Evolutionary conservation across 2,329 filamentous ascomycete species (phyloP).

Genomic region (Colletotrichum filicis): DNA sequence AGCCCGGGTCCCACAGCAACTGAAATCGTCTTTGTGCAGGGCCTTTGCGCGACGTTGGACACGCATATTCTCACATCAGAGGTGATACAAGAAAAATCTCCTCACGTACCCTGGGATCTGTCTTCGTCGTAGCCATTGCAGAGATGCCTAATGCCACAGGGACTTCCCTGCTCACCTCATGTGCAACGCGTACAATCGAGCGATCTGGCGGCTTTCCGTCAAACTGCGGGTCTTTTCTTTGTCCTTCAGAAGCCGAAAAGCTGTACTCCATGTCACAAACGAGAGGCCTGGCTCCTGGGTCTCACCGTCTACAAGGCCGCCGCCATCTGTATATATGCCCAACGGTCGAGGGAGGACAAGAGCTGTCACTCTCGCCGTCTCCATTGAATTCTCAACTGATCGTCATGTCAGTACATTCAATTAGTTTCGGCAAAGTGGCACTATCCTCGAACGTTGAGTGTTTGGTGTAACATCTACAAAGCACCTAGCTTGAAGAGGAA

Average conservation of each 20-base stretch:
- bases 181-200: background rate
- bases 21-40: background rate
- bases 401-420: background rate
- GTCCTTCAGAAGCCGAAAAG: background rate
- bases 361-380: background rate
- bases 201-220: background rate
- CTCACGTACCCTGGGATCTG: background rate
- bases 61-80: background rate
- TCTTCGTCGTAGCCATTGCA: background rate
- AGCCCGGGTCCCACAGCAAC: background rate
- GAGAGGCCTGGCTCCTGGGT: background rate
- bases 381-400: background rate
- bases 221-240: background rate
- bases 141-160: background rate
- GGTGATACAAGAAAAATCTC: background rate
- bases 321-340: background rate
- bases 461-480: background rate
- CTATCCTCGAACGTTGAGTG: background rate
- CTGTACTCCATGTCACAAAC: conserved; percentile 4
- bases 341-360: background rate
- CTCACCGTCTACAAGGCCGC: background rate
- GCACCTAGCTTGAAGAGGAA: background rate
- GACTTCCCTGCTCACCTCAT: conserved; percentile 2
- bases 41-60: background rate
- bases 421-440: background rate